A percentile compares a stretch with the other conserved stretches of the same genome.
These are phyloP conservation scores for Agaricus bisporus DNA, from an alignment of 768 basidiomycete species.

Conservation along the genomic window DNA sequence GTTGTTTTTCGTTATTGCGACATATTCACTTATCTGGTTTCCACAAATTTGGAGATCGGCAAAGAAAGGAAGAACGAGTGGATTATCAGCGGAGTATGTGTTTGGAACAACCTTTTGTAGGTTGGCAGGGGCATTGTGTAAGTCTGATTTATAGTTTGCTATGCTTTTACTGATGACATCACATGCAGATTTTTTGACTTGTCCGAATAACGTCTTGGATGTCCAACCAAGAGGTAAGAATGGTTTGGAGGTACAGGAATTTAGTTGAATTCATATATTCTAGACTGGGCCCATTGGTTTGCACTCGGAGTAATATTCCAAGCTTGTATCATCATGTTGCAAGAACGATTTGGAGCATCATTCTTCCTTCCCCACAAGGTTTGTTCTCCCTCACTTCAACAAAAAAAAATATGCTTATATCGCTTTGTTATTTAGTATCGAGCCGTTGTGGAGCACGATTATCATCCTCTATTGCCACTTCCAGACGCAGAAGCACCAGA, in stretches of 20 bases:
- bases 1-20: constrained; percentile 54
- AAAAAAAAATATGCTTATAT: background rate
- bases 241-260: background rate
- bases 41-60: constrained; percentile 80
- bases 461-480: constrained; percentile 73
- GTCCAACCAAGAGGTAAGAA: constrained; percentile 65
- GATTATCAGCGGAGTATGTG: constrained; percentile 63
- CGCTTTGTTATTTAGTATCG: constrained; percentile 40
- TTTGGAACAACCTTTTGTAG: constrained; percentile 72
- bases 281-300: constrained; percentile 64
- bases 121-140: constrained; percentile 69
- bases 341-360: constrained; percentile 70
- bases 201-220: constrained; percentile 83
- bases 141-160: constrained; percentile 21
- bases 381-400: background rate
- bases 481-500: constrained; percentile 73
- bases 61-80: constrained; percentile 63
- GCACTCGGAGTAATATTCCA: constrained; percentile 59
- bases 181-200: constrained; percentile 67
- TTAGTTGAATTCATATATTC: background rate
- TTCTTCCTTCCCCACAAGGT: constrained; percentile 80
- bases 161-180: background rate
- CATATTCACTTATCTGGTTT: constrained; percentile 81
- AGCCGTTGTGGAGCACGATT: constrained; percentile 64
- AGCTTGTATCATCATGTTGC: constrained; percentile 55